These are phyloP conservation scores for Phytophthora sp. DNA, from an alignment of 352 stramenopile genomes.

Conservation along the genomic window DNA sequence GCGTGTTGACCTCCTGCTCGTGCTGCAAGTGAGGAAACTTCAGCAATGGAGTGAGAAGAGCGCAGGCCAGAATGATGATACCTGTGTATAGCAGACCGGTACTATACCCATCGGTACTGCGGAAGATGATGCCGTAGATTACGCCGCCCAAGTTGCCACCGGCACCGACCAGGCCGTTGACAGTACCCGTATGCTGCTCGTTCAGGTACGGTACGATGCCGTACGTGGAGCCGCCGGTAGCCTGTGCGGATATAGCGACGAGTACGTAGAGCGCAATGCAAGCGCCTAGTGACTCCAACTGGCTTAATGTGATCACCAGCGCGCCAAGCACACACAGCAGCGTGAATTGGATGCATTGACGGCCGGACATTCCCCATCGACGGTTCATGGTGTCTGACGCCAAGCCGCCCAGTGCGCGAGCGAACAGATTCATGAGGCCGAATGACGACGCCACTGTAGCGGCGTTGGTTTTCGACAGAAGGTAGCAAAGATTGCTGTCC, in stretches of 20 bases:
- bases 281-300: slow-evolving; percentile 64
- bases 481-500: slow-evolving; percentile 38
- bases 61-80: slow-evolving; percentile 59
- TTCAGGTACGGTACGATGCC: slow-evolving; percentile 81
- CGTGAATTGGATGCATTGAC: slow-evolving; percentile 84
- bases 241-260: slow-evolving; percentile 92
- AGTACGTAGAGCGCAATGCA: slow-evolving; percentile 91
- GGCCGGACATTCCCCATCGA: slow-evolving; percentile 89
- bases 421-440: slow-evolving; percentile 95
- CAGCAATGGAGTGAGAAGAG: slow-evolving; percentile 52
- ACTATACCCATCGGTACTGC: slow-evolving; percentile 43
- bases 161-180: slow-evolving; percentile 70
- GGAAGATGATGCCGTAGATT: slow-evolving; percentile 78
- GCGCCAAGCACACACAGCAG: slow-evolving; percentile 77
- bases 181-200: slow-evolving; percentile 65
- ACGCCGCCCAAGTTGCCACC: slow-evolving; percentile 75
- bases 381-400: slow-evolving; percentile 86
- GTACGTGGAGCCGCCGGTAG: slow-evolving; percentile 70
- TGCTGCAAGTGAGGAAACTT: slow-evolving; percentile 50
- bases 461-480: slow-evolving; percentile 65
- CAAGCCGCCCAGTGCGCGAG: slow-evolving; percentile 88
- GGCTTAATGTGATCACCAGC: slow-evolving; percentile 90
- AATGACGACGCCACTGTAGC: slow-evolving; percentile 92
- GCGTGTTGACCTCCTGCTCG: slow-evolving; percentile 10
- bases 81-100: slow-evolving; percentile 60